Conservation (phyloP, 2,329 filamentous ascomycete species). For the Dothistroma pini region DNA sequence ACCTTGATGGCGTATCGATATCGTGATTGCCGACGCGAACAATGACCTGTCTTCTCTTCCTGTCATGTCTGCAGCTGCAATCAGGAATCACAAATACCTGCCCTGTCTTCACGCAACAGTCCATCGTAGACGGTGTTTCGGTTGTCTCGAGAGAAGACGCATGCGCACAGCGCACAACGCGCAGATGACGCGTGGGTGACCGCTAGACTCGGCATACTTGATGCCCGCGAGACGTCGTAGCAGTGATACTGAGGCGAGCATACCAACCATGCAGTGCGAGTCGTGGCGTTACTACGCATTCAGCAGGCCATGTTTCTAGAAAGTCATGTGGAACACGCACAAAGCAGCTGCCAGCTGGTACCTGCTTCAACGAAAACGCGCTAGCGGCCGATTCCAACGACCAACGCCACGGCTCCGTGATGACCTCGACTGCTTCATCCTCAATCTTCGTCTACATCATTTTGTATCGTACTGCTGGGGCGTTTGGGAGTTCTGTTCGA, state of each 20-base stretch:
- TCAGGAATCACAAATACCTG: not conserved
- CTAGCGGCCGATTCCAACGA: not conserved
- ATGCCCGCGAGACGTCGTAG: too few relatives aligned
- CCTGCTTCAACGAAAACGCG: not conserved
- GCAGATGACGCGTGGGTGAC: not conserved
- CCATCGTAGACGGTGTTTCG: not conserved
- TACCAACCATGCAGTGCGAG: too few relatives aligned
- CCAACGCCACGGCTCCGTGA: not conserved
- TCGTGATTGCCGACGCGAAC: not conserved
- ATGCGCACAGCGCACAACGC: not conserved
- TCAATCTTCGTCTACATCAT: not conserved
- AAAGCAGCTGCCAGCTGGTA: too few relatives aligned
- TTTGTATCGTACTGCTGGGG: not conserved
- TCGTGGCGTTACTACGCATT: too few relatives aligned
- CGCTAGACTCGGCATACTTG: too few relatives aligned
- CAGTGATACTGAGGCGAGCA: too few relatives aligned
- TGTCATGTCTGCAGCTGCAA: not conserved
- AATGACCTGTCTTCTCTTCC: not conserved
- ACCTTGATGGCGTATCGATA: not conserved
- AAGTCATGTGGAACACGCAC: too few relatives aligned
- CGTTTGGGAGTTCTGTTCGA: conserved; percentile 1
- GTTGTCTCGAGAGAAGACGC: not conserved
- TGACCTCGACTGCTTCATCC: not conserved
- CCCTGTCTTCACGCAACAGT: not conserved
- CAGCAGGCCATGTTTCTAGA: too few relatives aligned